Base-by-base conservation (phyloP, 768 basidiomycete species). In the Pleurotus salmoneostramineus region DNA sequence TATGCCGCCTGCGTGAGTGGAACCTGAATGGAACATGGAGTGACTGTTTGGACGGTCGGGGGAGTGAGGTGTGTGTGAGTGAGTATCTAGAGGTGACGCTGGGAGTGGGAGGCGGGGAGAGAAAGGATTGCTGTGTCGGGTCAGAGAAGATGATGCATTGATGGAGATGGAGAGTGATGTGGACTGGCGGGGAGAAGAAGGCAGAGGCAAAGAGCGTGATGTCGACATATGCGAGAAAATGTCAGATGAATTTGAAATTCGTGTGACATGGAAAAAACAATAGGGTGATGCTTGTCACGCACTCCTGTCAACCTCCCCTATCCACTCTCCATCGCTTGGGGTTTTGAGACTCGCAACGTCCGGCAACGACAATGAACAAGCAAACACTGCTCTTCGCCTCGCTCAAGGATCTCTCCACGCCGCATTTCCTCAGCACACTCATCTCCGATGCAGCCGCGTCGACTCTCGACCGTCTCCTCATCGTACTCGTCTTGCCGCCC, bases 1-100 rank as follows among this genome's bases (percentile, higher is more conserved):
- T 15, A 92, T 88, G 34, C 89, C 90, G 45, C 83, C 82, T 10
- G 85, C 85, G 68, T 91, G 87, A 0, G 87, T 86, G 1, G 81
- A 67, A 56, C 72, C 37, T 14, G 52, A 12, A 40, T 54, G 52
- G 1, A 40, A 40, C 52, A 54, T 71, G 48, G 60, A 44, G 49
- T 74, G 68, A 7, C n/a, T n/a, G n/a, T n/a, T n/a, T n/a, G 59
- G 60, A 48, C 68, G 61, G 35, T 52, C n/a, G n/a, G n/a, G n/a
- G n/a, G n/a, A n/a, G n/a, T 68, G 50, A 50, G 50, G 46, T 34
- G 46, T 17, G 51, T 60, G 11, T 31, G 56, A 15, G 62, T 60
- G 12, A 56, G 51, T 31, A 61, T 51, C 48, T 63, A 58, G 42
- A 48, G 65, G 61, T 36, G 66, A 63, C 44, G 60, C 62, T 15